Conservation (phyloP, 192 early-diverging fungal species). For the Mortierella claussenii region DNA sequence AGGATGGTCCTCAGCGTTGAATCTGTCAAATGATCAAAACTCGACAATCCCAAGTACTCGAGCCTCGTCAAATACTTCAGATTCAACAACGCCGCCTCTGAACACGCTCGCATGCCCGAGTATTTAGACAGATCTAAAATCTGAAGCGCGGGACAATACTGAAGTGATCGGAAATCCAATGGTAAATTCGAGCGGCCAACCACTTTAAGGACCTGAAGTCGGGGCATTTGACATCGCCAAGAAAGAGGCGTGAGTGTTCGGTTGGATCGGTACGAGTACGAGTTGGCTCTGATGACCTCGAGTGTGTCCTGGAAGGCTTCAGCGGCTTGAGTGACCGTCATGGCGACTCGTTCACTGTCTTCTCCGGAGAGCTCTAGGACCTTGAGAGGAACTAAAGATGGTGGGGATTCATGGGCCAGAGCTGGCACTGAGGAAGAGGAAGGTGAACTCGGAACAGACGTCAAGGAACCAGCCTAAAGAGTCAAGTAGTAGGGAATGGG, state of each 20-base stretch:
- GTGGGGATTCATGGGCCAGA: not conserved
- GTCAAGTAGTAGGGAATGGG: not conserved
- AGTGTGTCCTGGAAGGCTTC: constrained; percentile 50
- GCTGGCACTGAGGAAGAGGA: constrained; percentile 2
- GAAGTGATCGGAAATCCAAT: constrained; percentile 40
- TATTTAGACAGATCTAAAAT: constrained; percentile 47
- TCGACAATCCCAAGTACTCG: constrained; percentile 45
- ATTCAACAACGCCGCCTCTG: constrained; percentile 30
- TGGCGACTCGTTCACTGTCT: constrained; percentile 40
- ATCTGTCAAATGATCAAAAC: constrained; percentile 49
- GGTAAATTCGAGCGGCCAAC: constrained; percentile 49
- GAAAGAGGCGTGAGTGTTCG: constrained; percentile 9
- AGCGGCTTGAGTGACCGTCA: constrained; percentile 42
- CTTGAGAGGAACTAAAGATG: constrained; percentile 19
- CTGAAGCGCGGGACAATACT: constrained; percentile 38
- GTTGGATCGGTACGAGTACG: constrained; percentile 23
- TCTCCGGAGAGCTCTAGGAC: constrained; percentile 36
- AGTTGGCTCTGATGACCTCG: constrained; percentile 51
- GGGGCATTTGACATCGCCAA: constrained; percentile 30
- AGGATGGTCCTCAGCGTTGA: constrained; percentile 42
- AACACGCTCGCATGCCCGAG: constrained; percentile 40
- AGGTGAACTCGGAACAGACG: not conserved
- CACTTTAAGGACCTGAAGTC: constrained; percentile 28
- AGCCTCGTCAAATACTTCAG: constrained; percentile 34
- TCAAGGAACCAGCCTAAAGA: constrained; percentile 10